Evolutionary conservation across 305 asterid genomes (phyloP).

Genomic region (Solanum chacoense): DNA sequence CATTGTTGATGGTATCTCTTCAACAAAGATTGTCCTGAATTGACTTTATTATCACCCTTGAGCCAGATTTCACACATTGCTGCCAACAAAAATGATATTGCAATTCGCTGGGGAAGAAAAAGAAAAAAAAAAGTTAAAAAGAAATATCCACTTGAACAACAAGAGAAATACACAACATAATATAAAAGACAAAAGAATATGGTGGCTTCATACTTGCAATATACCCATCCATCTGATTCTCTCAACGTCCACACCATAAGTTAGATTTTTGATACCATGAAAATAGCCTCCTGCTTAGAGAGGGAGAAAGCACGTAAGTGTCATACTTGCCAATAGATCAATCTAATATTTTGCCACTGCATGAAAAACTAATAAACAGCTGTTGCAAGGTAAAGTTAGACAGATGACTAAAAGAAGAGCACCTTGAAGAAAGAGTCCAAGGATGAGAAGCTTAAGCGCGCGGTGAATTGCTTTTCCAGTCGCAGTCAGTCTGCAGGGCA

Average conservation of each 20-base stretch:
- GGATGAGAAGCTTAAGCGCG: conserved; percentile 40
- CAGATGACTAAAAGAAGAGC: not conserved
- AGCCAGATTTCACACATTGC: conserved; percentile 71
- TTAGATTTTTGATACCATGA: conserved; percentile 42
- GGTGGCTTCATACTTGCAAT: conserved; percentile 39
- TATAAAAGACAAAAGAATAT: not conserved
- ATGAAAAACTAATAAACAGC: not conserved
- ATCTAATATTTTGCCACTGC: not conserved
- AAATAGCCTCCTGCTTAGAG: conserved; percentile 55
- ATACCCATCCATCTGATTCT: conserved; percentile 66
- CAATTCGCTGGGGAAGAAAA: conserved; percentile 40
- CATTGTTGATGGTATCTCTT: conserved; percentile 55
- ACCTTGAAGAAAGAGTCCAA: conserved; percentile 78
- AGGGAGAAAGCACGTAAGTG: not conserved
- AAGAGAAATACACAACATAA: not conserved
- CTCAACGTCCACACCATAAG: conserved; percentile 55
- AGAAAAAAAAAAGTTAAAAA: not conserved
- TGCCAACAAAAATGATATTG: conserved; percentile 37
- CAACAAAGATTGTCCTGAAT: conserved; percentile 35
- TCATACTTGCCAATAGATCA: not conserved
- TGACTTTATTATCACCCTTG: conserved; percentile 38
- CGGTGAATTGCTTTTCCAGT: conserved; percentile 41
- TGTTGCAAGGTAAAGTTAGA: not conserved
- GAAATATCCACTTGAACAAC: not conserved
- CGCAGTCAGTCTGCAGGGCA: conserved; percentile 40